phyloP scores from a whole-genome alignment of 495 filamentous ascomycete species.

The Hypoxylon perforatum region DNA sequence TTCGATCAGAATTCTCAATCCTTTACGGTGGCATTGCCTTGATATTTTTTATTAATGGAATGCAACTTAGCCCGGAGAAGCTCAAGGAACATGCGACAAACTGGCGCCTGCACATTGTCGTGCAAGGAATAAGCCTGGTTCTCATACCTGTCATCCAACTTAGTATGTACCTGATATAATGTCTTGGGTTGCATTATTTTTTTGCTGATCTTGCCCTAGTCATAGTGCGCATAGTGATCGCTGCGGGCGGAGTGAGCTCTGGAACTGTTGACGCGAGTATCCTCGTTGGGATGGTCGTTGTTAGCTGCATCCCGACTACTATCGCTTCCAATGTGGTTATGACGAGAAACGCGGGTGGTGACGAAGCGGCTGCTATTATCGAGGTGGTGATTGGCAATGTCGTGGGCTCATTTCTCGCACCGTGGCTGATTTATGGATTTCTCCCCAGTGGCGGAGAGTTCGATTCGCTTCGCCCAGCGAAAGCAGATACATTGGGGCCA shows the following conservation, averaged over 20 bases:
- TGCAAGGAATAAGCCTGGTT: conserved; percentile 63
- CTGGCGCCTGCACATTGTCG: conserved; percentile 64
- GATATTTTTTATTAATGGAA: conserved; percentile 66
- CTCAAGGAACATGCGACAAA: conserved; percentile 61
- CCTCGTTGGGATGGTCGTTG: conserved; percentile 64
- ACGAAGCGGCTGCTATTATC: conserved; percentile 65
- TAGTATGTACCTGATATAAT: conserved; percentile 26
- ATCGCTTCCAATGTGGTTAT: conserved; percentile 70
- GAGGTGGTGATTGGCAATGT: conserved; percentile 67
- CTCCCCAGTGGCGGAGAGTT: conserved; percentile 58
- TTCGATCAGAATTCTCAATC: conserved; percentile 64
- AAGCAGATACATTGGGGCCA: conserved; percentile 52
- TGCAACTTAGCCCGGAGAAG: conserved; percentile 64
- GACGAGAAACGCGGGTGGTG: conserved; percentile 64
- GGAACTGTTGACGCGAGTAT: conserved; percentile 60
- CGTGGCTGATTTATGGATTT: conserved; percentile 62
- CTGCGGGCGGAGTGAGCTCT: conserved; percentile 51
- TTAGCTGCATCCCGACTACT: conserved; percentile 68
- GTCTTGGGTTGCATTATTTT: conserved; percentile 1
- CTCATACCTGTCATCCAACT: conserved; percentile 59
- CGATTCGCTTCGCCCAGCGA: conserved; percentile 56
- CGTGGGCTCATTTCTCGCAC: conserved; percentile 62
- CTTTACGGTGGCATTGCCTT: conserved; percentile 64
- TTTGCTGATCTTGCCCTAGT: conserved; percentile 48
- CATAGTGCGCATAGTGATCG: conserved; percentile 60